phyloP scores from a whole-genome alignment of 371 early-diverging fungal genomes.

The Amoeboaphelidium protococcarum region DNA sequence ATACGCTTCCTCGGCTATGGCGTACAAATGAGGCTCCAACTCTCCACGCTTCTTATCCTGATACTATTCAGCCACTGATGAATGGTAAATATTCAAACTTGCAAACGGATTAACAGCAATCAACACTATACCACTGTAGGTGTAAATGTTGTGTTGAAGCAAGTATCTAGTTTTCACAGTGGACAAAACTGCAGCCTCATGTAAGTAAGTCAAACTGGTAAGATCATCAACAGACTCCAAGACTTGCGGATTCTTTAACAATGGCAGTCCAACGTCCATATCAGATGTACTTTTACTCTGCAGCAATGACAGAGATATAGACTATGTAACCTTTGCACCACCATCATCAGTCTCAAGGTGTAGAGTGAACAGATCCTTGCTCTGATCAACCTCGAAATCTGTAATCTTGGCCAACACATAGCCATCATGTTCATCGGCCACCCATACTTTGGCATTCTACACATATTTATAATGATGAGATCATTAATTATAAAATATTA shows the following conservation, averaged over 20 bases:
- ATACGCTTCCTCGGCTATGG: conserved; percentile 14
- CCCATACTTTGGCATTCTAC: too few species aligned
- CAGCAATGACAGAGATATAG: too few species aligned
- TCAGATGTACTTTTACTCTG: too few species aligned
- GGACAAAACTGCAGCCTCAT: conserved; percentile 38
- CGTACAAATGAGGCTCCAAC: conserved; percentile 16
- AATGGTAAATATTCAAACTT: conserved; percentile 7
- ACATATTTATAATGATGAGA: too few species aligned
- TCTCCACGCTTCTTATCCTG: conserved; percentile 10
- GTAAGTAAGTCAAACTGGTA: conserved; percentile 62
- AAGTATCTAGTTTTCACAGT: conserved; percentile 8
- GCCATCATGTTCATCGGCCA: too few species aligned
- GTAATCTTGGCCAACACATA: too few species aligned
- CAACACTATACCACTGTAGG: conserved; percentile 19
- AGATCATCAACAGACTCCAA: conserved; percentile 69
- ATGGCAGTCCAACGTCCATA: background rate
- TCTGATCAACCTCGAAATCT: too few species aligned
- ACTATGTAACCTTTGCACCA: too few species aligned
- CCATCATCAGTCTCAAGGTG: too few species aligned
- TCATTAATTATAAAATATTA: too few species aligned
- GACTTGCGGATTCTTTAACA: conserved; percentile 1
- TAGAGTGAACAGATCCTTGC: too few species aligned
- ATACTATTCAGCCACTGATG: conserved; percentile 1
- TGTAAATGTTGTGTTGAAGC: conserved; percentile 13
- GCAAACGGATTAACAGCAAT: conserved; percentile 20